Percentiles rank a stretch among this genome's conserved stretches.
Conservation (phyloP, 805 yeast genomes). For the Scheffersomyces coipomensis region DNA sequence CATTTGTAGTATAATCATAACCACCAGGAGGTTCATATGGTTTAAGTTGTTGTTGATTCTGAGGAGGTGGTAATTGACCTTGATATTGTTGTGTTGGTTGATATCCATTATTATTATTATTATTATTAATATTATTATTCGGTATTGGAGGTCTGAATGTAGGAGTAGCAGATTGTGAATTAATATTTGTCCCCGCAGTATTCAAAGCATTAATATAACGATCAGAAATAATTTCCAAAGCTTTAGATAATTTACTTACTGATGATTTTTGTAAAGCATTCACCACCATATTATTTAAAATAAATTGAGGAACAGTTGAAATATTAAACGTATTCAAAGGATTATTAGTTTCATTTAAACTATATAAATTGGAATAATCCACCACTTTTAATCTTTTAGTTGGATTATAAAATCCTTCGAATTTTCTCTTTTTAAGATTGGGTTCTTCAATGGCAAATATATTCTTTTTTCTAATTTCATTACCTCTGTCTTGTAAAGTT, state of each 20-base stretch:
- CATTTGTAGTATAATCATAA: constrained; percentile 1
- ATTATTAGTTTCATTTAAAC: constrained; percentile 59
- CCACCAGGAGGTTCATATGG: constrained; percentile 1
- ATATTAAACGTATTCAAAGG: constrained; percentile 70
- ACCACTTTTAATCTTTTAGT: constrained; percentile 24
- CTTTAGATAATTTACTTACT: constrained; percentile 54
- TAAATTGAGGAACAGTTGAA: constrained; percentile 60
- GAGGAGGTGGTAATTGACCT: neutral
- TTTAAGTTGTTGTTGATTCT: constrained; percentile 5
- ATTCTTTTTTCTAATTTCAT: constrained; percentile 40
- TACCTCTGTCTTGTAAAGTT: constrained; percentile 34
- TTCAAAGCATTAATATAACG: constrained; percentile 51
- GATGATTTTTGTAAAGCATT: constrained; percentile 62
- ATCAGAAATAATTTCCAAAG: constrained; percentile 65
- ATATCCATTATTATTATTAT: neutral
- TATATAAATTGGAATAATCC: constrained; percentile 63
- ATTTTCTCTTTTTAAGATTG: constrained; percentile 33
- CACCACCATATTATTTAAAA: constrained; percentile 62
- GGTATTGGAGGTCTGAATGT: neutral
- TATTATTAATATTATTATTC: constrained; percentile 1
- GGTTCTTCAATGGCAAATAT: constrained; percentile 29
- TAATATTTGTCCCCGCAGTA: constrained; percentile 3
- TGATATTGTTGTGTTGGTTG: neutral
- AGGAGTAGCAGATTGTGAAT: neutral
- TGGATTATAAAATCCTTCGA: constrained; percentile 40